Conservation (phyloP, 1,284 basidiomycete genomes). For the Crucibulum parvulum region DNA sequence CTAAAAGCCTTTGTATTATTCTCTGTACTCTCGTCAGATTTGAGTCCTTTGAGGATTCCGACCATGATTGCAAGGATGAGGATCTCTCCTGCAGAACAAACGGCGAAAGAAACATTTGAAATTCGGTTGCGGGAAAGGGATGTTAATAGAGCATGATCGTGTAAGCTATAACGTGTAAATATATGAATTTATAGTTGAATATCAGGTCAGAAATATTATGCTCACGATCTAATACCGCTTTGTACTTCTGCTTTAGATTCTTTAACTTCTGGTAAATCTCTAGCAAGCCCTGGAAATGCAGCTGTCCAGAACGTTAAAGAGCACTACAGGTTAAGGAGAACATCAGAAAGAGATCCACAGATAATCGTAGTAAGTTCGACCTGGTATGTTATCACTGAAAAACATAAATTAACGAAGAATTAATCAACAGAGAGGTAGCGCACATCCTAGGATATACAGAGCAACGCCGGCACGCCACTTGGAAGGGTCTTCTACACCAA, state of each 20-base stretch:
- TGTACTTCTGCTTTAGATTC: conserved; percentile 49
- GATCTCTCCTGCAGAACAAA: conserved; percentile 77
- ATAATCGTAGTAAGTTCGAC: conserved; percentile 28
- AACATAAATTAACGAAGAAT: not conserved
- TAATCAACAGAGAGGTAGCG: conserved; percentile 28
- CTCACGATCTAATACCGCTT: conserved; percentile 54
- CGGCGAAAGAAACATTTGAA: conserved; percentile 80
- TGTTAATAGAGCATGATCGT: conserved; percentile 66
- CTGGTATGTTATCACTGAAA: conserved; percentile 79
- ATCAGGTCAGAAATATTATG: not conserved
- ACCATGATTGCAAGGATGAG: conserved; percentile 79
- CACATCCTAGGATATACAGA: conserved; percentile 80
- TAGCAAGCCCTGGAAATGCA: conserved; percentile 81
- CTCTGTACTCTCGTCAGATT: conserved; percentile 67
- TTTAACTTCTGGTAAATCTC: conserved; percentile 75
- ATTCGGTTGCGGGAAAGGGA: conserved; percentile 80
- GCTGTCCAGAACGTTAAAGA: conserved; percentile 86
- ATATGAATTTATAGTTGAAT: not conserved
- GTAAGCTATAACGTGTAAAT: conserved; percentile 41
- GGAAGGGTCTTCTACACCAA: conserved; percentile 70
- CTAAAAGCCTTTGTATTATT: conserved; percentile 84
- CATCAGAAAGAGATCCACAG: not conserved
- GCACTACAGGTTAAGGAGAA: conserved; percentile 45
- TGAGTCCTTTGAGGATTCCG: conserved; percentile 76
- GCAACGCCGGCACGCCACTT: conserved; percentile 75